Evolutionary conservation across 352 stramenopile genomes (phyloP), one percentile per base, ranked within the genome.

Genomic region (Phytopythium litorale): DNA sequence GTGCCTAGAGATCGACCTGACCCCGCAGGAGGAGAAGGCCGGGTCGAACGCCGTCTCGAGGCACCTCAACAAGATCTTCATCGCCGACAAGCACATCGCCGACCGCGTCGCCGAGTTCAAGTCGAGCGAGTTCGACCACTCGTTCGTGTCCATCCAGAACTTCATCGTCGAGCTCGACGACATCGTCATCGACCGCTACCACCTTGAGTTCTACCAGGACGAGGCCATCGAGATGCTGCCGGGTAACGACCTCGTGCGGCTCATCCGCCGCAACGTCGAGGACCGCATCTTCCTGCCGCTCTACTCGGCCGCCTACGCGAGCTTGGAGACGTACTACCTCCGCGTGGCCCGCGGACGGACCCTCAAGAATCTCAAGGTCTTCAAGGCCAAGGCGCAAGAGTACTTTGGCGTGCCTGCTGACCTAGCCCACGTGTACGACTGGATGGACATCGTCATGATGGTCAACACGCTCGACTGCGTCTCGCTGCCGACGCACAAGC

Each of bases 1-100:
- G 0, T 82, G 73, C 62, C 84, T 77, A 43, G 87, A 96, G 65
- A 73, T 88, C 40, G 67, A 89, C 35, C 50, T 95, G 38, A 92
- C 82, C 1, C 67, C 73, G 0, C 63, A 65, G 0, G 83, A 89
- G 46, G 86, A 92, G 61, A 80, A 86, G 37, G 53, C 68, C 1
- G 81, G 72, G 0, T 77, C 69, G 3, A 78, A 76, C 52, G 74
- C 79, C 0, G 73, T 92, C 25, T 79, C 75, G n/a, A 67, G 68
- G 37, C 74, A 87, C 50, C 63, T 91, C 52, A 91, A 95, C 67
- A 92, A 91, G 62, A 90, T 94, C 54, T 92, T 92, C 56, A 72
- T 92, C 23, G 91, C 77, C 8, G 84, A 93, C 57, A 58, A 63
- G 37, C 42, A 75, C 15, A 71, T 95, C 23, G 70, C 71, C 25